Base-by-base conservation (phyloP, 179 eudicot species). In the Beta corolliflora region DNA sequence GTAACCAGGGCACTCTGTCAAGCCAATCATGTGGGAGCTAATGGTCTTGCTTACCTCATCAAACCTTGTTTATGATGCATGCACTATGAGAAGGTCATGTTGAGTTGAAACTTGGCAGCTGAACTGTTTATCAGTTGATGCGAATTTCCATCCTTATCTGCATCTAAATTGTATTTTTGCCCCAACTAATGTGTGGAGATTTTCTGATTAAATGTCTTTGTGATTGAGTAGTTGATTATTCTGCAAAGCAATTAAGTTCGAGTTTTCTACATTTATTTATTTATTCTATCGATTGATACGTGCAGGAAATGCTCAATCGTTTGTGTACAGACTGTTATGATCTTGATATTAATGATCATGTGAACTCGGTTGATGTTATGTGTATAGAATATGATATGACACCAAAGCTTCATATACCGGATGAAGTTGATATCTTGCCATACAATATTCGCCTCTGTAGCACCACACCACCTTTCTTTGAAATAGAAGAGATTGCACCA, bases 401-500 rank as follows among this genome's bases (percentile, higher is more conserved):
- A 77, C 84, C 80, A 71, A 81, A 85, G 81, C 77, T 84, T 77
- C 81, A 77, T 75, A 72, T 81, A 46, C 79, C 84, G 21, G 95
- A 90, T 81, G 93, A 87, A 83, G 81, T 52, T 81, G 83, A 78
- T 87, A 73, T 79, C 65, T 78, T 81, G 63, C 69, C 75, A 74
- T 89, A 84, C 79, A 85, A 82, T 71, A 67, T 19, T 45, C 84
- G 82, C 71, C 71, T 76, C 73, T 23, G 36, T 80, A 79, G 79
- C 31, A n/a, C 73, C 72, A 44, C 52, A 45, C 91, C 91, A 82
- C 97, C 94, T 29, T 87, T 88, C 61, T 84, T 92, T 46, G 99
- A 97, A 90, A 91, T 94, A 75, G 90, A 90, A 79, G 93, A 91
- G 83, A 87, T 86, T 76, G 86, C 84, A 82, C 79, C 88, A 71